Evolutionary conservation across 345 rosid genomes (phyloP), one percentile per base, ranked within the genome.

Genomic region (Pseudoturritis turrita): DNA sequence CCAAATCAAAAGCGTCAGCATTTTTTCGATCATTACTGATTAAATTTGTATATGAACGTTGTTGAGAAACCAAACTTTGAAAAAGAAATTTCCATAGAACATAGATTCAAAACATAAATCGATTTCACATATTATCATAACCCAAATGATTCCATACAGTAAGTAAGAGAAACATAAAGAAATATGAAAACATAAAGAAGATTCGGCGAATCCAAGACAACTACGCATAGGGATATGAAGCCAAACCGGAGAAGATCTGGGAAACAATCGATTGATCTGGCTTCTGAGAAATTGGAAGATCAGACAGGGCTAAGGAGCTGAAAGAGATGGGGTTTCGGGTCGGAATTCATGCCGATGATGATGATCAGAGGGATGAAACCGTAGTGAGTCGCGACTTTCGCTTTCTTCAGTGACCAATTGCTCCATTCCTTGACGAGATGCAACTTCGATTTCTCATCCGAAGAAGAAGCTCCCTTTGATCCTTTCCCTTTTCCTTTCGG

Each of bases 341-440:
- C 96, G 43, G 98, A 85, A 77, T 88, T 94, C 96, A 94, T 91
- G 82, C 98, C 96, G 77, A 94, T 65, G 82, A 91, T 67, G 82
- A 91, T 82, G 74, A 94, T 55, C 7, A 91, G 81, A 62, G 99
- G 99, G 57, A 95, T 91, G 83, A 95, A 95, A 39, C 97, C 96
- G 54, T 91, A 95, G 80, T 95, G 99, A 72, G 89, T 80, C 12
- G 81, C 71, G 72, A 91, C 96, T 83, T 91, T 95, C 8, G 97
- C 96, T 80, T 89, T 95, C 79, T 85, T 89, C 80, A 91, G 35
- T 11, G 84, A 53, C 99, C 99, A 95, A 15, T 84, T 89, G 86
- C 80, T 86, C 99, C 99, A 95, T 71, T 88, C 97, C 84, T 91
- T 95, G 26, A 91, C 49, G 72, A 68, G 47, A 78, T 85, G 81